phyloP scores from a whole-genome alignment of 805 yeast species.

The Tetrapisispora taiwanensis region DNA sequence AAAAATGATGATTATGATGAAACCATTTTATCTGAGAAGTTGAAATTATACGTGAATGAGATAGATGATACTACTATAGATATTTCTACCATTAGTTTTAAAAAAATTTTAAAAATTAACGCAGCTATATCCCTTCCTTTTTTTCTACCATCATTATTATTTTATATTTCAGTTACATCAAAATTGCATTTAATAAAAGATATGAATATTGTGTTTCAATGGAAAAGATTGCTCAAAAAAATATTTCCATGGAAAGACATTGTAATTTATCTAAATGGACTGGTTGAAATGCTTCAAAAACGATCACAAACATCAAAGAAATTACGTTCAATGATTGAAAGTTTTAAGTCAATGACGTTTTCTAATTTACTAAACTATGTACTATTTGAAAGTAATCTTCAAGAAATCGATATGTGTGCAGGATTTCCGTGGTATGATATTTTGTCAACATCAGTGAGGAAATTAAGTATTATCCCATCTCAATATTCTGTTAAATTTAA shows the following conservation, averaged over 20 bases:
- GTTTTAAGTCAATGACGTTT: neutral
- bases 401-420: slow-evolving; percentile 80
- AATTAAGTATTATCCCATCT: neutral
- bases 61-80: neutral
- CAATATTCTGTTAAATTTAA: slow-evolving; percentile 5
- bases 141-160: slow-evolving; percentile 66
- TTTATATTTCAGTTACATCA: slow-evolving; percentile 52
- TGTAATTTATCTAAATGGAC: slow-evolving; percentile 50
- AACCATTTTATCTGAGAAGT: too few species aligned
- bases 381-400: slow-evolving; percentile 34
- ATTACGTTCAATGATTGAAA: neutral
- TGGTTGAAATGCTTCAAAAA: slow-evolving; percentile 15
- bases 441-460: slow-evolving; percentile 26
- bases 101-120: neutral
- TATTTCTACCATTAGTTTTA: neutral
- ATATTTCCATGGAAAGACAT: slow-evolving; percentile 62
- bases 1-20: neutral
- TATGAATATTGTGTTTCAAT: slow-evolving; percentile 11
- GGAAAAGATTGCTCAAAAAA: slow-evolving; percentile 33
- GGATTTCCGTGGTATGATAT: slow-evolving; percentile 72
- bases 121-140: slow-evolving; percentile 56
- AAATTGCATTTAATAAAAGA: slow-evolving; percentile 31
- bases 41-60: neutral
- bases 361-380: neutral
- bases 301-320: neutral